Percentiles rank a stretch among this genome's conserved stretches.
phyloP scores from a whole-genome alignment of 2,329 filamentous ascomycete genomes.

The Neofusicoccum laricinum region DNA sequence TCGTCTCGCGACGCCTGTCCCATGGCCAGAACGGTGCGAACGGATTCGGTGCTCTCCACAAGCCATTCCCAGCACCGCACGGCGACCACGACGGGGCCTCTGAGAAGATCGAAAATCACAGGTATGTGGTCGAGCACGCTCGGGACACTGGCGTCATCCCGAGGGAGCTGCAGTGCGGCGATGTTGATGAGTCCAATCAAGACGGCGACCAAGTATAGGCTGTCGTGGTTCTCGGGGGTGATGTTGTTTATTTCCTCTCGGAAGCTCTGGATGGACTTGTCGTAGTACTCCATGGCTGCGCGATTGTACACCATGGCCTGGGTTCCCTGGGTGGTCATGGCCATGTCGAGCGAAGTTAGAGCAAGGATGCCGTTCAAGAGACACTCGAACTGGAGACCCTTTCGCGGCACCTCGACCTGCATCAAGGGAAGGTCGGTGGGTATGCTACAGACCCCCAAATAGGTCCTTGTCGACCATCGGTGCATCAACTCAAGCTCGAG shows the following conservation, averaged over 20 bases:
- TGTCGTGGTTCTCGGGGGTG: slow-evolving; percentile 27
- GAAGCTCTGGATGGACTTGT: slow-evolving; percentile 31
- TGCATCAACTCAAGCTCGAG: slow-evolving; percentile 53
- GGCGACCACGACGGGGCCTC: not conserved
- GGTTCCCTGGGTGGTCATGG: slow-evolving; percentile 15
- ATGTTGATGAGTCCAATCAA: not conserved
- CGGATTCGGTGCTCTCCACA: not conserved
- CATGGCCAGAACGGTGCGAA: not conserved
- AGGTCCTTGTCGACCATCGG: slow-evolving; percentile 49
- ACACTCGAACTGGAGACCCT: not conserved
- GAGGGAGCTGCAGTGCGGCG: not conserved
- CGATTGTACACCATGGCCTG: slow-evolving; percentile 27
- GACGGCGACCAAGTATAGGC: slow-evolving; percentile 23
- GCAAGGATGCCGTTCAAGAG: not conserved
- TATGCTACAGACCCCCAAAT: slow-evolving; percentile 38
- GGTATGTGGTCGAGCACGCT: not conserved
- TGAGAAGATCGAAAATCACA: not conserved
- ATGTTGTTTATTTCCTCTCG: slow-evolving; percentile 29
- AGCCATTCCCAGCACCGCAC: not conserved
- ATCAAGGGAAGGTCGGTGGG: slow-evolving; percentile 38
- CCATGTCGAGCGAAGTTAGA: slow-evolving; percentile 27
- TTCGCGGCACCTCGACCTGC: slow-evolving; percentile 21
- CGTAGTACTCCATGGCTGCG: slow-evolving; percentile 36
- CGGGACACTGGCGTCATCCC: not conserved
- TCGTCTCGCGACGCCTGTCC: not conserved